Base-by-base conservation (phyloP, 805 yeast species). In the Yarrowia osloensis region DNA sequence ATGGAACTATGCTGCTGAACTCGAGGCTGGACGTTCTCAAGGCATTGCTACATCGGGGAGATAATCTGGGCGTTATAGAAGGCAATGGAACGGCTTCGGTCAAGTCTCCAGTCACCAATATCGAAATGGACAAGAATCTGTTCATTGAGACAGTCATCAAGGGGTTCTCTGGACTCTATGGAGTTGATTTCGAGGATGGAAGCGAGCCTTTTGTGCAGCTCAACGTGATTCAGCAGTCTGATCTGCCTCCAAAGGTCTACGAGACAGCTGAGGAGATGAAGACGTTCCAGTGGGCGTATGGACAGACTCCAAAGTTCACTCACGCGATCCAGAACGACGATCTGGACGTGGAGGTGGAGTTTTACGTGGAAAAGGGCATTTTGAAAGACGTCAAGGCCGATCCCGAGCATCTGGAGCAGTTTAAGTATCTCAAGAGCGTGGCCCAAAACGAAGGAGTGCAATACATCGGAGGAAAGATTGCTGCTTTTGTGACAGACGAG, bases 1-100 rank as follows among this genome's bases (percentile, higher is more conserved):
- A 95, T 78, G 99, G 98, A 0, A 95, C 99, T 0, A 90, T 95
- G 97, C 80, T 95, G 8, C 79, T 95, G 26, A 78, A 84, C 66
- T 86, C 96, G 47, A 80, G 86, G 42, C 77, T 95, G 28, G 81
- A 80, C n/a, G 77, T 81, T 0, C 79, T 95, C 68, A 80, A 86
- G 1, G 80, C 84, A n/a, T 74, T 91, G 15, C 79, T 95, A 68
- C 81, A 82, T 39, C 79, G 87, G 17, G 82, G 81, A 49, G 76
- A 77, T 12, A 69, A 77, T 1, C 70, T 78, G 29, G 86, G 85
- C 0, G 68, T 70, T 1, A 80, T 88, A 1, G 79, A 76, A 21
- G 81, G 81, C 31, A 77, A 80, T 37, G 84, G 88, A 11, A 91
- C 94, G 1, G 86, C 84, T 35, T 90, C 97, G 31, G 96, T 94